Evolutionary conservation across 208 protist species (phyloP).

Genomic region (Leishmania arabica): DNA sequence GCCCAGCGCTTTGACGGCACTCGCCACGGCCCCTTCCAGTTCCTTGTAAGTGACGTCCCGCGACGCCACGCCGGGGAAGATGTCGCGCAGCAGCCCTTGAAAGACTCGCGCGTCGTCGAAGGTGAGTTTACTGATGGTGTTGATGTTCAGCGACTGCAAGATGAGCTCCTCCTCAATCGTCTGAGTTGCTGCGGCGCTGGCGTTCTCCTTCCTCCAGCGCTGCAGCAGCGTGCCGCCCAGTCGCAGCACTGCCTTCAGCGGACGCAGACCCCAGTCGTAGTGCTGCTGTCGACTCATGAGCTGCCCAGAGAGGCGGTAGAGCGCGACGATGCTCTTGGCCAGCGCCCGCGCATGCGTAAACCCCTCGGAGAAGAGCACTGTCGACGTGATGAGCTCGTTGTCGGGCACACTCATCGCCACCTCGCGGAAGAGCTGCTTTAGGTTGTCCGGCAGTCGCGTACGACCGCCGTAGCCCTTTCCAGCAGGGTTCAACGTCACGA

Average conservation of each 20-base stretch:
- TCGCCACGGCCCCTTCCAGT: constrained; percentile 80
- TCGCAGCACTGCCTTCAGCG: constrained; percentile 96
- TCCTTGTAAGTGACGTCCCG: constrained; percentile 80
- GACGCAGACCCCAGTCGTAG: constrained; percentile 98
- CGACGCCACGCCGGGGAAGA: constrained; percentile 79
- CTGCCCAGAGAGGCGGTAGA: constrained; percentile 95
- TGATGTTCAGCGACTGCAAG: constrained; percentile 96
- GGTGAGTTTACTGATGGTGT: constrained; percentile 98
- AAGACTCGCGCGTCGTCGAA: constrained; percentile 97
- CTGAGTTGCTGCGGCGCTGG: constrained; percentile 72
- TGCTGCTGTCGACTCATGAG: constrained; percentile 97
- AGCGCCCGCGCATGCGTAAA: constrained; percentile 87
- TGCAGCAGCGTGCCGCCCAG: constrained; percentile 90
- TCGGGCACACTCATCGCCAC: constrained; percentile 98
- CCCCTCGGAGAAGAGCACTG: constrained; percentile 92
- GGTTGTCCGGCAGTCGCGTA: constrained; percentile 98
- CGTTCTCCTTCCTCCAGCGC: constrained; percentile 67
- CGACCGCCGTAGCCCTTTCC: constrained; percentile 97
- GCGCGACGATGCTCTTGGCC: constrained; percentile 89
- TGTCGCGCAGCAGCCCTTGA: constrained; percentile 88
- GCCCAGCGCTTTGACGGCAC: constrained; percentile 58
- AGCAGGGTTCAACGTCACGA: constrained; percentile 98
- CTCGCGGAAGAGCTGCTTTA: constrained; percentile 98
- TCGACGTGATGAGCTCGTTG: constrained; percentile 95
- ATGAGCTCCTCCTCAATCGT: constrained; percentile 91